These are phyloP conservation scores for Cutaneotrichosporon mucoides DNA, from an alignment of 1,284 basidiomycete genomes.

Conservation along the genomic window DNA sequence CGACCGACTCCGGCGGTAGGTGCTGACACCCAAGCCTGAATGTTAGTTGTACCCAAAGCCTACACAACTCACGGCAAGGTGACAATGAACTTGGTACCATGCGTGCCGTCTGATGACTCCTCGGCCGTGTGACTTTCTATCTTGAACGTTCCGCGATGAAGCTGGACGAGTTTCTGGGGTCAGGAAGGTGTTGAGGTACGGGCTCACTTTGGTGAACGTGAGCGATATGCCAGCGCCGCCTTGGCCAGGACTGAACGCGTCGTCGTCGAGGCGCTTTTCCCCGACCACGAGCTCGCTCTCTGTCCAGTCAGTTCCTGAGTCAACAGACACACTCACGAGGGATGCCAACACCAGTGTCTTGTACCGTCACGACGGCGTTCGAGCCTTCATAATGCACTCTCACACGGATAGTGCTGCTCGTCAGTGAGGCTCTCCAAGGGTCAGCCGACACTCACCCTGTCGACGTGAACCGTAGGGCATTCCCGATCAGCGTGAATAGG, in stretches of 20 bases:
- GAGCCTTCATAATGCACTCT: slow-evolving; percentile 23
- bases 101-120: slow-evolving; percentile 35
- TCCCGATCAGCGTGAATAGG: slow-evolving; percentile 48
- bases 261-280: slow-evolving; percentile 48
- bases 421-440: not conserved
- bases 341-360: slow-evolving; percentile 51
- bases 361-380: slow-evolving; percentile 38
- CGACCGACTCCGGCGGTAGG: slow-evolving; percentile 36
- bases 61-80: slow-evolving; percentile 30
- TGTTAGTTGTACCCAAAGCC: not conserved
- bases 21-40: slow-evolving; percentile 37
- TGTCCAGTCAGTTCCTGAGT: not conserved
- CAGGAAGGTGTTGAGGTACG: not conserved
- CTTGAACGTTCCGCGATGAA: slow-evolving; percentile 49
- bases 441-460: slow-evolving; percentile 19
- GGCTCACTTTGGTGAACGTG: slow-evolving; percentile 26
- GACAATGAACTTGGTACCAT: slow-evolving; percentile 44
- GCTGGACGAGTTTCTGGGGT: slow-evolving; percentile 46
- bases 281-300: slow-evolving; percentile 39
- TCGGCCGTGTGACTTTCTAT: slow-evolving; percentile 41
- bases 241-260: slow-evolving; percentile 36
- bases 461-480: slow-evolving; percentile 47
- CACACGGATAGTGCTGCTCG: slow-evolving; percentile 25
- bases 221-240: slow-evolving; percentile 51
- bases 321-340: slow-evolving; percentile 13